Evolutionary conservation across 371 early-diverging fungal species (phyloP).

Genomic region (Parasitella parasitica): DNA sequence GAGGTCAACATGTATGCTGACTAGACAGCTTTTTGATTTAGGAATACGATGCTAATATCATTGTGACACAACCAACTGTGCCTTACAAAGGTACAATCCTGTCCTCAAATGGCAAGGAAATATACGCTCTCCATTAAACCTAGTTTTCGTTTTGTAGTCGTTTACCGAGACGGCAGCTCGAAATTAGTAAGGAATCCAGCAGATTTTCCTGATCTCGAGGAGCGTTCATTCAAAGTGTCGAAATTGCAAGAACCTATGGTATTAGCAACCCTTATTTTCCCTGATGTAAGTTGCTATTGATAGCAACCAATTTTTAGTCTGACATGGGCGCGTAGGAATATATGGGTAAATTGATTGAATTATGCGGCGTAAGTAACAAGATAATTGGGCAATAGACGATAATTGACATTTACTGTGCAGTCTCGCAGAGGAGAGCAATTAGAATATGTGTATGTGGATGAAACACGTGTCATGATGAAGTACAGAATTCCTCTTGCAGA

Average conservation of each 20-base stretch:
- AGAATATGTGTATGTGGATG: slow-evolving; percentile 86
- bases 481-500: slow-evolving; percentile 90
- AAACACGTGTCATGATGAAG: slow-evolving; percentile 84
- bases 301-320: background rate
- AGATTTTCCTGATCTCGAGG: slow-evolving; percentile 87
- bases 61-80: slow-evolving; percentile 93
- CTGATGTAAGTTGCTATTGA: slow-evolving; percentile 47
- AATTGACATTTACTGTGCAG: slow-evolving; percentile 31
- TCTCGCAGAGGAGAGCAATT: slow-evolving; percentile 78
- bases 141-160: slow-evolving; percentile 32
- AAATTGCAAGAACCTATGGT: slow-evolving; percentile 92
- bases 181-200: slow-evolving; percentile 82
- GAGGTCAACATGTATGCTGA: background rate
- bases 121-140: background rate
- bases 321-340: slow-evolving; percentile 55
- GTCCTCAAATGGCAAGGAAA: no score
- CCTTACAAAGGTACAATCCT: slow-evolving; percentile 82
- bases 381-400: background rate
- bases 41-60: slow-evolving; percentile 91
- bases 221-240: slow-evolving; percentile 61
- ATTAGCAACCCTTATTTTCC: slow-evolving; percentile 88
- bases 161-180: slow-evolving; percentile 55
- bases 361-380: slow-evolving; percentile 74
- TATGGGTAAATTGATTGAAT: slow-evolving; percentile 86
- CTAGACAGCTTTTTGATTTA: slow-evolving; percentile 16